phyloP scores from a whole-genome alignment of 1,139 yeast genomes.

The Blastobotrys buckinghamii region DNA sequence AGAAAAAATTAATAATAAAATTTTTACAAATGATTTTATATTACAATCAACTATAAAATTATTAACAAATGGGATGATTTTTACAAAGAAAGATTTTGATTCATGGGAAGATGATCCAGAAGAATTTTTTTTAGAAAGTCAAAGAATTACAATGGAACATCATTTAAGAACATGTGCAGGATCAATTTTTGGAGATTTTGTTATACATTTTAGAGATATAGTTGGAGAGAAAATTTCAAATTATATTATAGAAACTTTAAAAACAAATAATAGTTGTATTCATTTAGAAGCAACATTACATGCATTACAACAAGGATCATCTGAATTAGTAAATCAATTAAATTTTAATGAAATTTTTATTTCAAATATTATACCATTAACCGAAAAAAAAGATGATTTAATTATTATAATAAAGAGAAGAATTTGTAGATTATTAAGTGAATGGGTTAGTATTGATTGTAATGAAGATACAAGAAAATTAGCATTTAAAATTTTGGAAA shows the following conservation, averaged over 20 bases:
- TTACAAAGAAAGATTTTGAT: conserved; percentile 71
- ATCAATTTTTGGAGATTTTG: conserved; percentile 70
- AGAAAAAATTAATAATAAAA: conserved; percentile 43
- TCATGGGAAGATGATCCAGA: conserved; percentile 84
- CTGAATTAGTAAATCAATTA: conserved; percentile 56
- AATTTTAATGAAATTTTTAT: conserved; percentile 57
- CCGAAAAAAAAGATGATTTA: not conserved
- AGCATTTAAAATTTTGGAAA: conserved; percentile 52
- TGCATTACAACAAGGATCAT: conserved; percentile 73
- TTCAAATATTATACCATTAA: conserved; percentile 53
- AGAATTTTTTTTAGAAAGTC: conserved; percentile 84
- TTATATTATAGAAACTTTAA: not conserved
- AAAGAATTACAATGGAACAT: conserved; percentile 72
- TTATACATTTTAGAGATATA: conserved; percentile 56
- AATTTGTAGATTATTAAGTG: conserved; percentile 65
- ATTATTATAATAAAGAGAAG: conserved; percentile 65
- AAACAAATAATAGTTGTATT: not conserved
- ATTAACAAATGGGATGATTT: conserved; percentile 64
- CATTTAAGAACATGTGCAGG: conserved; percentile 88
- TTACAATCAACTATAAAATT: conserved; percentile 58
- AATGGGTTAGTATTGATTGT: conserved; percentile 72
- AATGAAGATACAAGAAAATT: conserved; percentile 51
- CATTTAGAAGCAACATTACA: conserved; percentile 48
- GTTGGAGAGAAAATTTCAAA: conserved; percentile 48
- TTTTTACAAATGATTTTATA: conserved; percentile 54